Evolutionary conservation across 257 asterid genomes (phyloP).

Genomic region (Lithospermum erythrorhizon): DNA sequence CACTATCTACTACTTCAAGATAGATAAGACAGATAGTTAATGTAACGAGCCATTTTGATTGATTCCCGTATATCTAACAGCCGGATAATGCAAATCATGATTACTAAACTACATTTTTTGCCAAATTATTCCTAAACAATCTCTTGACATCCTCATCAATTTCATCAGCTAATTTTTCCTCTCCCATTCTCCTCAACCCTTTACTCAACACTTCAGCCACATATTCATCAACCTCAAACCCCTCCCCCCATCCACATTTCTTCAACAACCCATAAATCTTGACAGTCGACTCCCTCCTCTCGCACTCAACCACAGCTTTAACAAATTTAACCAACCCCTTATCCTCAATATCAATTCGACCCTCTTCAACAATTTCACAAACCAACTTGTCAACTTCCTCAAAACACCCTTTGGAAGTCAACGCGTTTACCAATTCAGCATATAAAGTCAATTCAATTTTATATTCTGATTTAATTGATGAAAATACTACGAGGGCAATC

Average conservation of each 20-base stretch:
- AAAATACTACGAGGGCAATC: slow-evolving; percentile 55
- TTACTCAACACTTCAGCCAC: slow-evolving; percentile 60
- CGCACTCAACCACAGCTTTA: slow-evolving; percentile 59
- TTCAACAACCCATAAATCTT: slow-evolving; percentile 68
- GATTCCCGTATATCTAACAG: too few species aligned
- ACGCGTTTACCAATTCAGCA: slow-evolving; percentile 45
- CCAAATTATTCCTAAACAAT: slow-evolving; percentile 31
- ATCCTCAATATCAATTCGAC: slow-evolving; percentile 28
- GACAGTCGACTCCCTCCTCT: slow-evolving; percentile 52
- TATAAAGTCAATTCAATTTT: slow-evolving; percentile 48
- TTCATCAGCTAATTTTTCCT: slow-evolving; percentile 52
- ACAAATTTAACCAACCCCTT: slow-evolving; percentile 59
- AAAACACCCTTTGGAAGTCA: slow-evolving; percentile 41
- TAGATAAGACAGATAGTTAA: too few species aligned
- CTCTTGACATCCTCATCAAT: slow-evolving; percentile 48
- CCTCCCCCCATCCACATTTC: slow-evolving; percentile 41
- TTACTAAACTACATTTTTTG: slow-evolving; percentile 7
- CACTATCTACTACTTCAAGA: too few species aligned
- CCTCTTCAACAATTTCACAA: slow-evolving; percentile 27
- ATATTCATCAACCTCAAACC: slow-evolving; percentile 46
- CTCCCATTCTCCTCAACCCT: slow-evolving; percentile 71
- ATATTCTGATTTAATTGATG: slow-evolving; percentile 51
- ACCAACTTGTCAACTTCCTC: slow-evolving; percentile 50
- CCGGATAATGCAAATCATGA: not conserved
- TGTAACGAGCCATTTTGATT: too few species aligned